Conservation (phyloP, 1,284 basidiomycete species). For the Gymnopus androsaceus region DNA sequence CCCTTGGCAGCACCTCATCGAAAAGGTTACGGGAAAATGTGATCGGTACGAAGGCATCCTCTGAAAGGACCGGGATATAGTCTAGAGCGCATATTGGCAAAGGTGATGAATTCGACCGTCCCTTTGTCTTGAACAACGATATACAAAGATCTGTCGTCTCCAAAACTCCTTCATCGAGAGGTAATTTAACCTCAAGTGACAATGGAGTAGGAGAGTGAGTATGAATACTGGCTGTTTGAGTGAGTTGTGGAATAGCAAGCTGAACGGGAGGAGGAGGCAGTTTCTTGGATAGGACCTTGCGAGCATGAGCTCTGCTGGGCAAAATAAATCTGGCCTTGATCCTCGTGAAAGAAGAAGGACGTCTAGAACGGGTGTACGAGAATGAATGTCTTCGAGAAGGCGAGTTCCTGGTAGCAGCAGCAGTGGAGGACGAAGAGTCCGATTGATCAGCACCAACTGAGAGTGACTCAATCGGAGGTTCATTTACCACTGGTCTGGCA, state of each 20-base stretch:
- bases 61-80: constrained; percentile 46
- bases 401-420: constrained; percentile 10
- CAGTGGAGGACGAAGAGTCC: constrained; percentile 13
- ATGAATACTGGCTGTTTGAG: background rate
- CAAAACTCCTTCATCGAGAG: background rate
- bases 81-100: constrained; percentile 60
- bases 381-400: constrained; percentile 57
- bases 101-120: constrained; percentile 66
- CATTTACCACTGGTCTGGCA: background rate
- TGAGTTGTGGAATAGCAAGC: constrained; percentile 1
- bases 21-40: constrained; percentile 58
- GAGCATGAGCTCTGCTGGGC: constrained; percentile 46
- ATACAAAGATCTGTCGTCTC: constrained; percentile 1
- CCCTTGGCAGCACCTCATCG: constrained; percentile 69
- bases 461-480: background rate
- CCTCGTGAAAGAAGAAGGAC: constrained; percentile 39
- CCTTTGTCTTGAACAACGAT: constrained; percentile 45
- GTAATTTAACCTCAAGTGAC: constrained; percentile 1
- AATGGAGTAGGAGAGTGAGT: background rate
- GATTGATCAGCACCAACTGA: constrained; percentile 8
- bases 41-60: constrained; percentile 52
- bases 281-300: constrained; percentile 35
- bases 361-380: constrained; percentile 43
- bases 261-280: background rate
- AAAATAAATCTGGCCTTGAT: constrained; percentile 48